phyloP scores from a whole-genome alignment of 179 eudicot genomes.

The Spinacia oleracea region DNA sequence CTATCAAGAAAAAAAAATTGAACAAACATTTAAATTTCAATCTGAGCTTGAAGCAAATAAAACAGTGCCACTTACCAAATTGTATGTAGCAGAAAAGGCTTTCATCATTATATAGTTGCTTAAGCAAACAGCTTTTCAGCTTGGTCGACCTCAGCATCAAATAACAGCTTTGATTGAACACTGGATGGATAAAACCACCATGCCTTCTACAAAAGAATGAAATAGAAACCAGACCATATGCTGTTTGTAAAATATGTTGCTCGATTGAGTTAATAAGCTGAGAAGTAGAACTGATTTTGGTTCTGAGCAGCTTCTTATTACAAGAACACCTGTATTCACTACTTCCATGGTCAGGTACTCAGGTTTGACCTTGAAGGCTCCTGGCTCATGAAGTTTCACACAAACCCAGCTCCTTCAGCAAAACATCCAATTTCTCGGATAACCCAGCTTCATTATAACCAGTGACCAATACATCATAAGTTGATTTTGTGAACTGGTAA shows the following conservation, averaged over 20 bases:
- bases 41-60: slow-evolving; percentile 3
- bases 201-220: not conserved
- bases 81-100: not conserved
- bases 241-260: not conserved
- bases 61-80: slow-evolving; percentile 10
- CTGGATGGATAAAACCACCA: not conserved
- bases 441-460: slow-evolving; percentile 49
- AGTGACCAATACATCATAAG: slow-evolving; percentile 42
- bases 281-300: not conserved
- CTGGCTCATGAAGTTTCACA: slow-evolving; percentile 7
- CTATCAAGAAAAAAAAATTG: too few relatives aligned
- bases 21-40: not conserved
- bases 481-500: slow-evolving; percentile 38
- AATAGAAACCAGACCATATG: slow-evolving; percentile 1
- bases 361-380: not conserved
- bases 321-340: not conserved
- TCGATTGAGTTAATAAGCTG: not conserved
- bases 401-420: slow-evolving; percentile 17
- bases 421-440: slow-evolving; percentile 28
- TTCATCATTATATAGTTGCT: not conserved
- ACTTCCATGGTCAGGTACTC: not conserved
- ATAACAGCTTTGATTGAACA: slow-evolving; percentile 1
- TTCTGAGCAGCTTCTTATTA: too few relatives aligned
- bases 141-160: slow-evolving; percentile 13
- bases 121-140: not conserved